Evolutionary conservation across 768 basidiomycete genomes (phyloP), one percentile per base, ranked within the genome.

Genomic region (Trametes punicea): DNA sequence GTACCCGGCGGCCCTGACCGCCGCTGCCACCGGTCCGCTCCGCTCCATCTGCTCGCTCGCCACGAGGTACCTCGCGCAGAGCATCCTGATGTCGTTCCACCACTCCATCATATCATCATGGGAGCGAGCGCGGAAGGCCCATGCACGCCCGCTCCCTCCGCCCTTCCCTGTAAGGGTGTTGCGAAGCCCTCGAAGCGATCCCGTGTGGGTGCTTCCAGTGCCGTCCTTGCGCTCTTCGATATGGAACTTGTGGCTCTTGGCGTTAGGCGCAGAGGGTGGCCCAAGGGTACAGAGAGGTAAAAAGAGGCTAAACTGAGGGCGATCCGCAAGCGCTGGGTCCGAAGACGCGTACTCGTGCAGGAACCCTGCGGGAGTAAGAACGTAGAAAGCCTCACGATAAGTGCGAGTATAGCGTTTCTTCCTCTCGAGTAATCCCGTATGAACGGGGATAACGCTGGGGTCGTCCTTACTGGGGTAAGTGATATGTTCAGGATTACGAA

Each of bases 31-130:
- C 0, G 93, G 93, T 2, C 96, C 97, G 34, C 85, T 85, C 40
- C 97, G 78, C 73, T 97, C 92, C 73, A 98, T 89, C 68, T 84
- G 81, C 74, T 98, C 97, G 61, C 88, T 90, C 30, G 94, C 93
- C 36, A 98, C 92, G 50, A 99, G 80, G 69, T 97, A 98, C 59
- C 93, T 73, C 20, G 94, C 93, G 65, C 93, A 95, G 36, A 96
- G 75, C 92, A 95, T 94, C 58, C 91, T 74, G 36, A 95, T 78
- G 68, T 98, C 97, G 67, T 98, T 98, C 97, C 97, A 99, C 92
- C 97, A 97, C 74, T 99, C 97, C 93, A 98, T 93, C 93, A 98
- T 93, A 63, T 98, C 96, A 60, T 98, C 96, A 62, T 89, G 83
- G 56, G 85, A 88, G 57, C 96, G 75, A 42, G 90, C 82, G 31